A percentile compares a stretch with the other conserved stretches of the same genome.
These are phyloP conservation scores for Pseudocercospora vitis DNA, from an alignment of 2,329 filamentous ascomycete species.

Conservation along the genomic window DNA sequence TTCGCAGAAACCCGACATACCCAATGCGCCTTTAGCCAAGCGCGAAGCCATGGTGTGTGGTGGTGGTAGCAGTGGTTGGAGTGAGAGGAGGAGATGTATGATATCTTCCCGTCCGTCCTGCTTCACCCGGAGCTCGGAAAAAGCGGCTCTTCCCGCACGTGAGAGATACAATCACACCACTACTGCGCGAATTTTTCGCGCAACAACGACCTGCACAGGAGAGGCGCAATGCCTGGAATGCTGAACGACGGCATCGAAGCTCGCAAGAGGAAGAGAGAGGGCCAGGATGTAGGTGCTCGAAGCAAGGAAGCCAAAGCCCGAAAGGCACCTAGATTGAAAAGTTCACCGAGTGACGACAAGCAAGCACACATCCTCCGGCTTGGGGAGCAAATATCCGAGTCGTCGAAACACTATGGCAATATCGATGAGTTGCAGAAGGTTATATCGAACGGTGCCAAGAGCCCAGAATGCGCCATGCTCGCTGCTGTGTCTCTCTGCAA, in stretches of 20 bases:
- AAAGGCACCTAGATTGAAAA: slow-evolving; percentile 43
- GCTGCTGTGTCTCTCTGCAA: slow-evolving; percentile 81
- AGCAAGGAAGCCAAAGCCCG: slow-evolving; percentile 33
- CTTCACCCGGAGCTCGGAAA: slow-evolving; percentile 6
- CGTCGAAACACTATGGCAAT: slow-evolving; percentile 88
- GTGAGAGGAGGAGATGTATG: too few relatives aligned
- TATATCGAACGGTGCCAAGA: slow-evolving; percentile 54
- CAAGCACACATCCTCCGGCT: slow-evolving; percentile 70
- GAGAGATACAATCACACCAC: too few relatives aligned
- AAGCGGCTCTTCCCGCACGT: slow-evolving; percentile 9
- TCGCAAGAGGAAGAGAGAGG: slow-evolving; percentile 48
- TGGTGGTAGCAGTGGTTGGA: too few relatives aligned
- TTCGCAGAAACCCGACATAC: too few relatives aligned
- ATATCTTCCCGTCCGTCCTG: too few relatives aligned
- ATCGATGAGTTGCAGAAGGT: slow-evolving; percentile 68
- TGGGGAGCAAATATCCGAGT: slow-evolving; percentile 79
- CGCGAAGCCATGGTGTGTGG: slow-evolving; percentile 92
- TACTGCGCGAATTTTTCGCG: too few relatives aligned
- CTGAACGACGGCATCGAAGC: slow-evolving; percentile 31
- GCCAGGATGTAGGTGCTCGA: slow-evolving; percentile 13
- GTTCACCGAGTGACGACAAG: slow-evolving; percentile 37
- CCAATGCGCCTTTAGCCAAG: slow-evolving; percentile 90
- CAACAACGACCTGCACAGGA: slow-evolving; percentile 10
- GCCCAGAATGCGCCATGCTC: slow-evolving; percentile 50
- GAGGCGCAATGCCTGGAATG: slow-evolving; percentile 40